phyloP scores from a whole-genome alignment of 768 basidiomycete species.

The Suillus sp. region DNA sequence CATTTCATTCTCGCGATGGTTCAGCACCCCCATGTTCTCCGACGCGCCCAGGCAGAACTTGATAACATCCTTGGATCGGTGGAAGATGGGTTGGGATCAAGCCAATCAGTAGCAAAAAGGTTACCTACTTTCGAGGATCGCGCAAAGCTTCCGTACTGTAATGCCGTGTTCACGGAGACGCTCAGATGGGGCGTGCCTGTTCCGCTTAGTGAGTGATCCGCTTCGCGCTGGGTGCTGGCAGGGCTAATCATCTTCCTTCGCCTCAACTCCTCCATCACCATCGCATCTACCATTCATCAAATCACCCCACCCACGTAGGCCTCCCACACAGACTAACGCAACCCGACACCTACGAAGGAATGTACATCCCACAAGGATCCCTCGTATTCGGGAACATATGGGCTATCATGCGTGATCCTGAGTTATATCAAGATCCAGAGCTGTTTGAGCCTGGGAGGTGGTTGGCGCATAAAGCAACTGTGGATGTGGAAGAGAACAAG shows the following conservation, averaged over 20 bases:
- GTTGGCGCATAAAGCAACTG: neutral
- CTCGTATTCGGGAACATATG: constrained; percentile 69
- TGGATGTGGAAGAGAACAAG: neutral
- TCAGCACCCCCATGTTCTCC: constrained; percentile 55
- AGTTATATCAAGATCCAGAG: constrained; percentile 37
- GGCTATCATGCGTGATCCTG: constrained; percentile 48
- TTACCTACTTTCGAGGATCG: constrained; percentile 65
- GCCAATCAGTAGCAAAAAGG: constrained; percentile 35
- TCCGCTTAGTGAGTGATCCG: constrained; percentile 49
- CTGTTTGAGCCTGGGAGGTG: neutral
- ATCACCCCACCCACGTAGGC: constrained; percentile 34
- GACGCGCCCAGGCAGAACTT: constrained; percentile 64
- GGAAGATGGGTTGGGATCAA: neutral
- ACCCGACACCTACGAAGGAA: constrained; percentile 63
- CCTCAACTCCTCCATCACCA: no score
- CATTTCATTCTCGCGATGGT: constrained; percentile 74
- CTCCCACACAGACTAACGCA: constrained; percentile 67
- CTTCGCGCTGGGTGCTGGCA: no score
- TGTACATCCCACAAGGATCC: constrained; percentile 64
- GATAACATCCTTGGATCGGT: constrained; percentile 54
- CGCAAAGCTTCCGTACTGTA: constrained; percentile 54
- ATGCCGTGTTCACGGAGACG: constrained; percentile 57
- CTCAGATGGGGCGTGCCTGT: constrained; percentile 60
- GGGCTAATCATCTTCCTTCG: neutral
- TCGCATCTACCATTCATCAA: neutral